These are phyloP conservation scores for Exophiala alcalophila DNA, from an alignment of 2,329 filamentous ascomycete genomes.

Conservation along the genomic window DNA sequence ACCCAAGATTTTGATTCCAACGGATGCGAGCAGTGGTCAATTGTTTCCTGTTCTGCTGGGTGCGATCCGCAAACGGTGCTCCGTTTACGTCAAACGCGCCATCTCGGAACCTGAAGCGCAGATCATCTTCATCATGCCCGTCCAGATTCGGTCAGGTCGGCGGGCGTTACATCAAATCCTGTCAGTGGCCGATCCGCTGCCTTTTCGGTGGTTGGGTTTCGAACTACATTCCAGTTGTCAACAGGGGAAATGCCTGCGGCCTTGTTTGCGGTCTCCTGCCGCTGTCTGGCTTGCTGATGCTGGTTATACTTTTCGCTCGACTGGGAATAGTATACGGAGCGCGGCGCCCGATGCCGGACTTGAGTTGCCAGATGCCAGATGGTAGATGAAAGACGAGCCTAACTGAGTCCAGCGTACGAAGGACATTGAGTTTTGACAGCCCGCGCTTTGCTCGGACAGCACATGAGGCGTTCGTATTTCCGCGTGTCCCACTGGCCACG, in stretches of 20 bases:
- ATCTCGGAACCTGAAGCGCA: constrained; percentile 4
- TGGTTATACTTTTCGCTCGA: too few species aligned
- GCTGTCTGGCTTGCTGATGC: too few species aligned
- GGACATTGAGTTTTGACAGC: too few species aligned
- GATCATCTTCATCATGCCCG: constrained; percentile 16
- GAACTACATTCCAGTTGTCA: constrained; percentile 6
- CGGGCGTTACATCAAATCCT: constrained; percentile 1
- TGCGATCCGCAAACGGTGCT: constrained; percentile 2
- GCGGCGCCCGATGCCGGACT: too few species aligned
- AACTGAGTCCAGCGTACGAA: too few species aligned
- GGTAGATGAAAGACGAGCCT: too few species aligned
- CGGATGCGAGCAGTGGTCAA: too few species aligned
- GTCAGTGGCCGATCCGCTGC: constrained; percentile 7
- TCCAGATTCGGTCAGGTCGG: constrained; percentile 2
- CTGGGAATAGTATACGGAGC: too few species aligned
- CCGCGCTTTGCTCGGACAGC: too few species aligned
- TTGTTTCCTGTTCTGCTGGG: not conserved
- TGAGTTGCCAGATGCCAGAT: too few species aligned
- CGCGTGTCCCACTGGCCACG: too few species aligned
- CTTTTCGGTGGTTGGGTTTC: not conserved
- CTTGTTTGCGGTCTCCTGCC: constrained; percentile 5
- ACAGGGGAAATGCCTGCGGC: constrained; percentile 17
- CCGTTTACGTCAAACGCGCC: constrained; percentile 11
- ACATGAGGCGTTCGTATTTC: too few species aligned
- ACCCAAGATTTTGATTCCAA: constrained; percentile 1